phyloP scores from a whole-genome alignment of 768 basidiomycete species.

The Boletellus emodensis region DNA sequence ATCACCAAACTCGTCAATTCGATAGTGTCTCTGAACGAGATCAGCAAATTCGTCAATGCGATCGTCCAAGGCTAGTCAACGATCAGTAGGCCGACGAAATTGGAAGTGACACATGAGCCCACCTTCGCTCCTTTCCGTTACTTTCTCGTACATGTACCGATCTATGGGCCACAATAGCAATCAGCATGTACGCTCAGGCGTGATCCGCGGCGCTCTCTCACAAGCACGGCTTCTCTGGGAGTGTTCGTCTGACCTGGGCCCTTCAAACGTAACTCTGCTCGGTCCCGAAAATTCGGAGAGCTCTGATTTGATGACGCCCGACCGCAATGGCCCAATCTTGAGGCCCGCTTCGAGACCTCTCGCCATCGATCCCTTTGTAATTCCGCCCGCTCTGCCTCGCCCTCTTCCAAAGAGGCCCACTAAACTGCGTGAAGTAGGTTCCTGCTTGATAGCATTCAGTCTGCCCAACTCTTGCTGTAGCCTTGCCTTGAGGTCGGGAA shows the following conservation, averaged over 20 bases:
- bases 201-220: conserved; percentile 33
- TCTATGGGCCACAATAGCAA: conserved; percentile 37
- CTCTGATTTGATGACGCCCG: conserved; percentile 18
- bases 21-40: conserved; percentile 64
- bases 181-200: neutral
- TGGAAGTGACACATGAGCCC: conserved; percentile 4
- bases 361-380: neutral
- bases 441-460: conserved; percentile 30
- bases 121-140: conserved; percentile 82
- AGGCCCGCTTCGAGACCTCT: conserved; percentile 11
- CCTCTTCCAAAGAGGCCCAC: conserved; percentile 9
- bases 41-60: conserved; percentile 85
- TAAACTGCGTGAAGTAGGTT: conserved; percentile 24
- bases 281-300: conserved; percentile 16
- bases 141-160: conserved; percentile 94
- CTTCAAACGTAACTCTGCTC: conserved; percentile 29
- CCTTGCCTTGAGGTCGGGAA: conserved; percentile 40
- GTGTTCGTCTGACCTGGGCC: conserved; percentile 28
- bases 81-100: neutral
- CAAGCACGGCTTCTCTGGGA: conserved; percentile 49
- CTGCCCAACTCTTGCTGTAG: conserved; percentile 41
- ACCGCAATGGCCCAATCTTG: conserved; percentile 12
- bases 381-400: conserved; percentile 5
- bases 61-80: conserved; percentile 66
- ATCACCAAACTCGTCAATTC: conserved; percentile 72